These are phyloP conservation scores for Pyrenophora teres DNA, from an alignment of 2,329 filamentous ascomycete species.

Conservation along the genomic window DNA sequence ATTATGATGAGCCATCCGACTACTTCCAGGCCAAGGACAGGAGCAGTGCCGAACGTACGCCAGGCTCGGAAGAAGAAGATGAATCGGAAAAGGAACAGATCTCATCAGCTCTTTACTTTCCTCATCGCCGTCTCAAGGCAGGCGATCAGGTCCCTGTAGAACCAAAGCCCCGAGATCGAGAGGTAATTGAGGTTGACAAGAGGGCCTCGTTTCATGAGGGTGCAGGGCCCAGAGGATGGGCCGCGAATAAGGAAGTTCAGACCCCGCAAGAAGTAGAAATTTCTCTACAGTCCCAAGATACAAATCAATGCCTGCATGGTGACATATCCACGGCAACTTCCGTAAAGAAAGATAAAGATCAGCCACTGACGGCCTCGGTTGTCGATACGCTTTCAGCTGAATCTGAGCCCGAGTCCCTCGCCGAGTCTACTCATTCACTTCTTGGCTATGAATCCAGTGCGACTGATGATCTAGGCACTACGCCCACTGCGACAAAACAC, in stretches of 20 bases:
- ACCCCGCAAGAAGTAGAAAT: slow-evolving; percentile 63
- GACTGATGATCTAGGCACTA: slow-evolving; percentile 57
- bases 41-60: slow-evolving; percentile 30
- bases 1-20: slow-evolving; percentile 28
- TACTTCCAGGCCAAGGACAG: slow-evolving; percentile 36
- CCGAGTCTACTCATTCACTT: slow-evolving; percentile 50
- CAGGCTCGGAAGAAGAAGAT: slow-evolving; percentile 52
- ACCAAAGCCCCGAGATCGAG: slow-evolving; percentile 31
- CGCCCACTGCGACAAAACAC: slow-evolving; percentile 41
- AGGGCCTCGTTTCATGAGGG: slow-evolving; percentile 32
- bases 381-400: slow-evolving; percentile 43
- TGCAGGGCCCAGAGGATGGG: slow-evolving; percentile 36
- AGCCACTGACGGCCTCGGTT: slow-evolving; percentile 42
- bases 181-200: slow-evolving; percentile 33
- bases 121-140: slow-evolving; percentile 65
- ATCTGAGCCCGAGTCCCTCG: slow-evolving; percentile 50
- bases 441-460: slow-evolving; percentile 59
- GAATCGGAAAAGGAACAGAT: slow-evolving; percentile 82
- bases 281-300: slow-evolving; percentile 63
- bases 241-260: slow-evolving; percentile 36
- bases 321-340: slow-evolving; percentile 54
- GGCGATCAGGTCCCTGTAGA: slow-evolving; percentile 43
- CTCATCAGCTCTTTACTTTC: slow-evolving; percentile 81
- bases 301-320: slow-evolving; percentile 65
- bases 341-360: slow-evolving; percentile 46